phyloP scores from a whole-genome alignment of 2,329 filamentous ascomycete species.

The Gnomoniopsis smithogilvyi region DNA sequence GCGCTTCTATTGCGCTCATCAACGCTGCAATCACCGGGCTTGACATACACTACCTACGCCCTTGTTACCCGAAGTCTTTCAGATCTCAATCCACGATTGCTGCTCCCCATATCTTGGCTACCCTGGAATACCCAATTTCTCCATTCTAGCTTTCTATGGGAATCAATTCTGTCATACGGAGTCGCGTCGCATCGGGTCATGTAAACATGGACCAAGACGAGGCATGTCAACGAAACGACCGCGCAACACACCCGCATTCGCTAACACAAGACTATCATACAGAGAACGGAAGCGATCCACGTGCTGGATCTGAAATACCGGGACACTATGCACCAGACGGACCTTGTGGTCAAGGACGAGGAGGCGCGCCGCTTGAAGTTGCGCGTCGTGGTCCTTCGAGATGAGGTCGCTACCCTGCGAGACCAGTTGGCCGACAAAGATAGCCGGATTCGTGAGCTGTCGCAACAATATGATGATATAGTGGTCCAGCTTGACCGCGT shows the following conservation, averaged over 20 bases:
- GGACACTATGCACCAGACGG: slow-evolving; percentile 59
- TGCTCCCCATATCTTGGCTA: background rate
- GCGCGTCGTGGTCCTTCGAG: slow-evolving; percentile 66
- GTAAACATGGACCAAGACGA: slow-evolving; percentile 35
- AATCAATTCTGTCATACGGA: slow-evolving; percentile 23
- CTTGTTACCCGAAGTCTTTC: background rate
- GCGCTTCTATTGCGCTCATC: background rate
- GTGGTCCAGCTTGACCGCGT: slow-evolving; percentile 40
- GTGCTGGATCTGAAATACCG: slow-evolving; percentile 70
- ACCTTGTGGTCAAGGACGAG: slow-evolving; percentile 72
- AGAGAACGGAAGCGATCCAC: slow-evolving; percentile 46
- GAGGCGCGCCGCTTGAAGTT: slow-evolving; percentile 67
- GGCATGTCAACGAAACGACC: slow-evolving; percentile 25
- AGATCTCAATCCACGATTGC: background rate
- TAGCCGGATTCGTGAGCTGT: slow-evolving; percentile 51
- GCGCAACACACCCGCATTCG: background rate
- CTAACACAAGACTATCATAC: background rate
- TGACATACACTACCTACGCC: background rate
- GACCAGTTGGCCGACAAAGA: slow-evolving; percentile 60
- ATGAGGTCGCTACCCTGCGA: slow-evolving; percentile 69
- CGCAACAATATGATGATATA: slow-evolving; percentile 36
- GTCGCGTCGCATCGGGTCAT: slow-evolving; percentile 26
- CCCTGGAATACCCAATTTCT: too few relatives aligned
- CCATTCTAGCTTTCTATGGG: background rate
- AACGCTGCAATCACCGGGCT: background rate